Evolutionary conservation across 1,284 basidiomycete species (phyloP), one percentile per base, ranked within the genome.

Genomic region (Sporisorium reilianum): DNA sequence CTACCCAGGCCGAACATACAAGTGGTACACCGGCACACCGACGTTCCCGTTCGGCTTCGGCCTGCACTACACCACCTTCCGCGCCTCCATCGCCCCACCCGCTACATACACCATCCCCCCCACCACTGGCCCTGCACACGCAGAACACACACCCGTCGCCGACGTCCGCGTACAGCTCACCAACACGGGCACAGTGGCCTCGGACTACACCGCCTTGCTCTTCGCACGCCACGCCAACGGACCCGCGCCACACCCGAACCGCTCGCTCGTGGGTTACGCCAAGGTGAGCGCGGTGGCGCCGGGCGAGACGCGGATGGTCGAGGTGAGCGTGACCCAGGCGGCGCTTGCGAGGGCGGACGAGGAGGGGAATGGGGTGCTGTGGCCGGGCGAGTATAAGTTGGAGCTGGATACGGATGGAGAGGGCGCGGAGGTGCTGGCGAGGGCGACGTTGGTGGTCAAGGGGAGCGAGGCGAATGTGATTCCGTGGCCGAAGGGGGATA

Each of bases 1-100:
- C 22, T 67, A 67, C 36, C 54, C 58, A 2, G 65, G 65, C 0
- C 28, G 65, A 16, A 67, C 65, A 18, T 67, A 67, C 41, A 61
- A 67, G 46, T 68, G 59, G 65, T 68, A 58, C 45, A n/a, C 18
- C 8, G 65, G 65, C 8, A 46, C 14, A 3, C 26, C 65, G 1
- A 55, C 53, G 5, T 67, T 62, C 8, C 42, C 58, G 6, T 67
- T 49, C 32, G 59, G 59, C 0, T 53, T 23, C 25, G 65, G 65
- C 3, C n/a, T 68, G 11, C 65, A 68, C 45, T 68, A 63, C 25
- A 68, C 59, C 3, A 41, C n/a, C 14, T 68, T 57, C 30, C 16
- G 0, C 5, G 59, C 65, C 0, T 5, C 40, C 6, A 26, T 68
- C 22, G 5, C 1, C 18, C 7, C 23, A 2, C 53, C 57, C 2